Percentiles rank a stretch among this genome's conserved stretches.
Evolutionary conservation across 208 protist genomes (phyloP).

Genomic region (Zelonia costaricensis): DNA sequence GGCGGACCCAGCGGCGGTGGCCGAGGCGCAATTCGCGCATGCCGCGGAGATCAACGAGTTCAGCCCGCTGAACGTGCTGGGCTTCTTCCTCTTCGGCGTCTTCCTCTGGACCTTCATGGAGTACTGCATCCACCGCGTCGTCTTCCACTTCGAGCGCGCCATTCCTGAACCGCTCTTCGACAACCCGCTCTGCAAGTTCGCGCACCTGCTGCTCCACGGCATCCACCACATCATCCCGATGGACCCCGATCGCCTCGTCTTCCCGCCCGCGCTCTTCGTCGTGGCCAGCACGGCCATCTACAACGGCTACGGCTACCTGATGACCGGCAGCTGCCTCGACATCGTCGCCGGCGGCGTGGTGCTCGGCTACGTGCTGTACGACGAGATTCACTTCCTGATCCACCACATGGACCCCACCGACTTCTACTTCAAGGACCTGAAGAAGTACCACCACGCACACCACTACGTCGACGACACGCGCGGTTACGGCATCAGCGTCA

Average conservation of each 20-base stretch:
- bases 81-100: conserved; percentile 35
- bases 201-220: conserved; percentile 50
- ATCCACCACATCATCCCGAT: conserved; percentile 66
- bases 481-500: conserved; percentile 47
- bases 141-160: conserved; percentile 46
- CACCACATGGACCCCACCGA: conserved; percentile 41
- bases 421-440: conserved; percentile 49
- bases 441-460: conserved; percentile 61
- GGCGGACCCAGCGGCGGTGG: conserved; percentile 11
- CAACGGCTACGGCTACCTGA: conserved; percentile 24
- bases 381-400: conserved; percentile 51
- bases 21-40: conserved; percentile 27
- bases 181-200: conserved; percentile 36
- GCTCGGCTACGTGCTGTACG: conserved; percentile 48
- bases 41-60: conserved; percentile 29
- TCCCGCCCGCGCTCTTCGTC: conserved; percentile 45
- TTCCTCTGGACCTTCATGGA: conserved; percentile 46
- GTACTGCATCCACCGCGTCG: conserved; percentile 48
- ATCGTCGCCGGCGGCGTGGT: conserved; percentile 35
- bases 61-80: conserved; percentile 20
- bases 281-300: conserved; percentile 35
- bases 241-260: conserved; percentile 58
- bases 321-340: conserved; percentile 46
- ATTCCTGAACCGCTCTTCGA: conserved; percentile 30
- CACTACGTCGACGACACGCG: conserved; percentile 50